Conservation (phyloP, 495 filamentous ascomycete species). For the Neurospora sp. region DNA sequence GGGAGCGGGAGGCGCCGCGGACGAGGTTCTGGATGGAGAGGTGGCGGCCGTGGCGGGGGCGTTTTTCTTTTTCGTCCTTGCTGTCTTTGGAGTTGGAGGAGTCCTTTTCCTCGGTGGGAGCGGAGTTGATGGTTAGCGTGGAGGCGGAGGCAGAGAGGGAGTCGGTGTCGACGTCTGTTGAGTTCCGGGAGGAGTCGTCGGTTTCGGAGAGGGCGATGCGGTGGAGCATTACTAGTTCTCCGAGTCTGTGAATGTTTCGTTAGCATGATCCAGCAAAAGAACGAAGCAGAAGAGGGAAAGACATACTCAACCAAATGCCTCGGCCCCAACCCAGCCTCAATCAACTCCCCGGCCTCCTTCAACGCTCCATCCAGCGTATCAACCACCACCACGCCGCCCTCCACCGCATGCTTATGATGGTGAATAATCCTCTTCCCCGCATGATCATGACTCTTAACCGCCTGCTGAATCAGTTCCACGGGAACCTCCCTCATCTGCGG, state of each 20-base stretch:
- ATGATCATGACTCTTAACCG: conserved; percentile 40
- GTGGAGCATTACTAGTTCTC: conserved; percentile 64
- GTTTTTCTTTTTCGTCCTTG: background rate
- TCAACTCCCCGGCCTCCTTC: conserved; percentile 81
- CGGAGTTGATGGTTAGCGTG: conserved; percentile 1
- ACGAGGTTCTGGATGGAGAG: background rate
- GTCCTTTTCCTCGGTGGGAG: conserved; percentile 4
- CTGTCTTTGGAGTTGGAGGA: no score
- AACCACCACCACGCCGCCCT: conserved; percentile 77
- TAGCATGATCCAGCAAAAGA: conserved; percentile 3
- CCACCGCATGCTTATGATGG: conserved; percentile 27
- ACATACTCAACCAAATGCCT: conserved; percentile 66
- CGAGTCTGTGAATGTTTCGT: conserved; percentile 31
- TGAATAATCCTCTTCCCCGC: conserved; percentile 54
- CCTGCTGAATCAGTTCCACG: conserved; percentile 59
- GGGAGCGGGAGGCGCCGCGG: background rate
- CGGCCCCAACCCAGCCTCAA: conserved; percentile 60
- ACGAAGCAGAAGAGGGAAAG: background rate
- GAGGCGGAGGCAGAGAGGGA: conserved; percentile 9
- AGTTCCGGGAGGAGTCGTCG: background rate
- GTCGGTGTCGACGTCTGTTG: conserved; percentile 1
- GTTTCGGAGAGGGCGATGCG: conserved; percentile 18
- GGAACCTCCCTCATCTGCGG: conserved; percentile 80
- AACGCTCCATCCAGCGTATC: conserved; percentile 72
- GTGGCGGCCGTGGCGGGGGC: background rate